Conservation (phyloP, 2,329 filamentous ascomycete genomes). For the Anthostomella pinea region DNA sequence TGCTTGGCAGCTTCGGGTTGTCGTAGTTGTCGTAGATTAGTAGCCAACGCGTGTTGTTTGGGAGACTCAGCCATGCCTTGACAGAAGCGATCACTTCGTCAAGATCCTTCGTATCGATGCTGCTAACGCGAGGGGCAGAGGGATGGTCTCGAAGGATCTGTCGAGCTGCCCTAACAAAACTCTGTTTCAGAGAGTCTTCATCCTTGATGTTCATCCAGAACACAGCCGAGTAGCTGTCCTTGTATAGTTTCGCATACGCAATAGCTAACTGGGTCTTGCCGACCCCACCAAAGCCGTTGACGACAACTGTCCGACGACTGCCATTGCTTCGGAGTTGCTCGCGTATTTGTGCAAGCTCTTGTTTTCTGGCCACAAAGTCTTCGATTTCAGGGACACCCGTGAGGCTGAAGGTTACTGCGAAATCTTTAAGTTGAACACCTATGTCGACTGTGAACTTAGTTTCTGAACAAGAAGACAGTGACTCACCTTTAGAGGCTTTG, state of each 20-base stretch:
- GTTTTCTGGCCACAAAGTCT: slow-evolving; percentile 31
- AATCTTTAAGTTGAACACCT: slow-evolving; percentile 24
- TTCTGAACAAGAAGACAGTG: background rate
- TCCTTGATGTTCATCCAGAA: slow-evolving; percentile 19
- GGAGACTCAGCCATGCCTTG: slow-evolving; percentile 36
- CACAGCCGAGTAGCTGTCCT: slow-evolving; percentile 11
- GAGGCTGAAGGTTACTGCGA: slow-evolving; percentile 29
- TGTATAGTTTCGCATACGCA: slow-evolving; percentile 14
- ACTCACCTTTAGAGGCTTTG: slow-evolving; percentile 10
- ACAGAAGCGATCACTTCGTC: slow-evolving; percentile 31
- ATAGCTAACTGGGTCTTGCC: slow-evolving; percentile 20
- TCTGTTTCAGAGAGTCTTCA: slow-evolving; percentile 10
- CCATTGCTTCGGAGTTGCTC: slow-evolving; percentile 23
- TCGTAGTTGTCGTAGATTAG: slow-evolving; percentile 42
- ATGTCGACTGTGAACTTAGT: slow-evolving; percentile 3
- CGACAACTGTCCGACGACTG: slow-evolving; percentile 16
- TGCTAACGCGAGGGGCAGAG: slow-evolving; percentile 4
- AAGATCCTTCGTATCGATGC: slow-evolving; percentile 8
- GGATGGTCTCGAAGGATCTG: slow-evolving; percentile 17
- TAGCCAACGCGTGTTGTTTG: slow-evolving; percentile 37
- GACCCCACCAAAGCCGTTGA: slow-evolving; percentile 19
- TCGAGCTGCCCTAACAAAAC: slow-evolving; percentile 12
- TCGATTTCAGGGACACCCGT: slow-evolving; percentile 23
- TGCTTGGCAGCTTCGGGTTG: slow-evolving; percentile 29
- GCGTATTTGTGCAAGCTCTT: slow-evolving; percentile 31